Evolutionary conservation across 2,329 filamentous ascomycete genomes (phyloP), one percentile per base, ranked within the genome.

Genomic region (Daldinia sp.): DNA sequence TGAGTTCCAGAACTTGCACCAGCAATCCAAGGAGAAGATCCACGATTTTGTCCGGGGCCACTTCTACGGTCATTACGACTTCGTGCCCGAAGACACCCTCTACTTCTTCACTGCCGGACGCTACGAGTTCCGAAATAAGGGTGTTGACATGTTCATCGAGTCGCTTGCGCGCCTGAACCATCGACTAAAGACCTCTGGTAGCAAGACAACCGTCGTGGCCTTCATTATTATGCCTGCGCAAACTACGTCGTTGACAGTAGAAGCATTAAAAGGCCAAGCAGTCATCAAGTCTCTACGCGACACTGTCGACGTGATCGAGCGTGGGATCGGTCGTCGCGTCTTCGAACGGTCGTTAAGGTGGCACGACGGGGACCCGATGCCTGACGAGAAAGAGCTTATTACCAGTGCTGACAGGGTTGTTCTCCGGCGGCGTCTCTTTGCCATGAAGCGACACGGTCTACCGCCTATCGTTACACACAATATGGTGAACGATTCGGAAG

Each of bases 141-240:
- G 96, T 77, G 95, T 98, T 9, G 96, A 99, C 81, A 98, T 99
- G 96, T 99, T 98, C 81, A 97, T 99, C 74, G 96, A 99, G 82
- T 96, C 94, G 3, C 84, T 99, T 70, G 96, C 96, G 30, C 92
- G 96, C 48, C 84, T 99, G 76, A 99, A 99, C 82, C 94, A 98
- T 84, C 89, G 92, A 42, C 89, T 99, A 78, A 98, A 98, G 87
- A 82, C 82, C 58, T 82, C 90, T 6, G 93, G 93, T 55, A 97
- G 93, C 74, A 97, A 96, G 82, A 94, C 91, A 79, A 98, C 96
- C 0, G 92, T 99, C 6, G 95, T 99, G 18, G 95, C 96, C 20
- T 99, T 99, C 79, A 92, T 99, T 81, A 98, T 99, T 80, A 97
- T 99, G 93, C 96, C 96, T 2, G 96, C 96, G 0, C 94, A 98